A percentile compares a stretch with the other conserved stretches of the same genome.
phyloP scores from a whole-genome alignment of 2,329 filamentous ascomycete species.

The Blumeriella jaapii region DNA sequence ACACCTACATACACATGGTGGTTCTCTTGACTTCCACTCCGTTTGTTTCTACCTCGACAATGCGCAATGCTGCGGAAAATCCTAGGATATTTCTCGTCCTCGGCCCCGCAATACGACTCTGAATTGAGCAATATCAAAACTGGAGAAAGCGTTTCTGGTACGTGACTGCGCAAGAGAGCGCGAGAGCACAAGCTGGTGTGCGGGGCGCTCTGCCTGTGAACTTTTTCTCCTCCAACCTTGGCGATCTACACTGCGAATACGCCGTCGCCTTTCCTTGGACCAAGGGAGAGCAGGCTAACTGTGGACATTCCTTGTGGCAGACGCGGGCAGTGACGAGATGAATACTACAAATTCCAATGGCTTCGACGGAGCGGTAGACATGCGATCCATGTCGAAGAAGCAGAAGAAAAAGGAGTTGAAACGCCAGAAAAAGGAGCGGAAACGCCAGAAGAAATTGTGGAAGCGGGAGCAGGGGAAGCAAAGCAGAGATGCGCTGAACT shows the following conservation, averaged over 20 bases:
- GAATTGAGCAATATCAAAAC: neutral
- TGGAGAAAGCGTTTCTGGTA: neutral
- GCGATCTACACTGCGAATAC: too few species aligned
- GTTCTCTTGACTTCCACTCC: too few species aligned
- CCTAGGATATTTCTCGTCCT: neutral
- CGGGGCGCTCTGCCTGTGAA: neutral
- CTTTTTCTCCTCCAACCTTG: neutral
- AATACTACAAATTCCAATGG: neutral
- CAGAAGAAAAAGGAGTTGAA: neutral
- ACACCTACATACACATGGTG: too few species aligned
- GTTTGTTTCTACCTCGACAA: neutral
- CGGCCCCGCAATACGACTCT: too few species aligned
- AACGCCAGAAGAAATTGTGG: constrained; percentile 1
- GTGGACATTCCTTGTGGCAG: neutral
- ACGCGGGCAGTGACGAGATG: neutral
- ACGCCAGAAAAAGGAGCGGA: constrained; percentile 3
- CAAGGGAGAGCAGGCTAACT: neutral
- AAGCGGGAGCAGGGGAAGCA: neutral
- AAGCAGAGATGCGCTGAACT: neutral
- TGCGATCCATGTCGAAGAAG: constrained; percentile 1
- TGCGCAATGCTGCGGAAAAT: neutral
- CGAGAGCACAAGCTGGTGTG: neutral
- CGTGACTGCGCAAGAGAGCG: neutral
- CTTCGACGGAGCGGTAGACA: neutral
- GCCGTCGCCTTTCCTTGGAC: neutral